Evolutionary conservation across 1,284 basidiomycete genomes (phyloP), one percentile per base, ranked within the genome.

Genomic region (Apiotrichum akiyoshidainum): DNA sequence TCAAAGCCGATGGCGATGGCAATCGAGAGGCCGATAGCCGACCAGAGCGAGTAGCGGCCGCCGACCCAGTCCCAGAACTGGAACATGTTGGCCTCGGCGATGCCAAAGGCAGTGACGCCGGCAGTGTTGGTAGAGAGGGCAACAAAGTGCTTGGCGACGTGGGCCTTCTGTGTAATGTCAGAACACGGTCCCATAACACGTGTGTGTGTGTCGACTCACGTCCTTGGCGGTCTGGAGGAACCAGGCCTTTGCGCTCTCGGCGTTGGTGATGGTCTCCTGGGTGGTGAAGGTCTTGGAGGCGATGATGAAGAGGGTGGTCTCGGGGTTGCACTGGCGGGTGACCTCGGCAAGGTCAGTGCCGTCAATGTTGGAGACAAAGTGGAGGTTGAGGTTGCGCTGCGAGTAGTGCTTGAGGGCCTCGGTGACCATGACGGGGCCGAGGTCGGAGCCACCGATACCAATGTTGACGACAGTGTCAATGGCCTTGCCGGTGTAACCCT

Each of bases 51-150:
- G 85, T 99, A 99, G 65, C 95, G 87, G 45, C 96, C 95, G 65
- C 95, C 95, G 65, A 99, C 95, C 96, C 96, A 99, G 80, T 99
- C 96, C 95, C 95, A 99, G 86, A 99, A 99, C 77, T 90, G 87
- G 86, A 99, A 99, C 94, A 99, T 99, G 82, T 98, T 98, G 69
- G 85, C 83, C 68, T 88, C 80, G 60, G 87, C 83, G 70, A 99
- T 99, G 56, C 95, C 96, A 71, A 99, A 99, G n/a, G 83, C 86
- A 35, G 92, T 92, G 57, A 97, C 96, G 8, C 89, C 92, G 75
- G 88, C 86, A 59, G 90, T 92, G 81, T 99, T 99, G 65, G 96
- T 99, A 72, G 90, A 92, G 59, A 99, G 86, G 11, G 96, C 95
- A 47, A 98, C 94, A 76, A 99, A 99, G 83, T 99, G 96, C 82